A percentile compares a stretch with the other conserved stretches of the same genome.
These are phyloP conservation scores for Lippia alba DNA, from an alignment of 305 asterid genomes.

Conservation along the genomic window DNA sequence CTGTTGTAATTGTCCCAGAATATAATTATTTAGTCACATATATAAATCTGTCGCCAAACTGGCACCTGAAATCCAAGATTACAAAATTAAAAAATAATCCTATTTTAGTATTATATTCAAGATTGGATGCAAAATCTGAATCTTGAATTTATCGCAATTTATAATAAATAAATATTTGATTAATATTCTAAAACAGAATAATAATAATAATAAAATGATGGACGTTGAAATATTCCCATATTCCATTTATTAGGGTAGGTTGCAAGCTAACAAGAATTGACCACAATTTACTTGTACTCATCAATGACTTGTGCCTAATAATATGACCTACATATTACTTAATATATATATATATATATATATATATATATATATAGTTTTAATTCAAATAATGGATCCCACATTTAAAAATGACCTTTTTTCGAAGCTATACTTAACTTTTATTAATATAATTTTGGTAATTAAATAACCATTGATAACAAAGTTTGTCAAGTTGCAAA, in stretches of 20 bases:
- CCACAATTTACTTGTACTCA: conserved; percentile 66
- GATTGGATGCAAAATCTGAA: neutral
- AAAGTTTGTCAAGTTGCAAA: conserved; percentile 47
- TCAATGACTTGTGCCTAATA: conserved; percentile 66
- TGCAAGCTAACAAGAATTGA: conserved; percentile 63
- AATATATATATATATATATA: conserved; percentile 44
- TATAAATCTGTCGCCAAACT: conserved; percentile 17
- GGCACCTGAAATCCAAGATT: conserved; percentile 30
- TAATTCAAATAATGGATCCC: conserved; percentile 75
- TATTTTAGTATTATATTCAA: no score
- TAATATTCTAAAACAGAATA: neutral
- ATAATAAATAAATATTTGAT: no score
- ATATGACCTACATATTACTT: conserved; percentile 48
- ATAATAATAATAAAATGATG: neutral
- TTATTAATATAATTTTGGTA: neutral
- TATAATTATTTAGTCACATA: neutral
- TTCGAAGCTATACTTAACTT: conserved; percentile 26
- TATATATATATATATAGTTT: conserved; percentile 50
- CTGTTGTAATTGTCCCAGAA: neutral
- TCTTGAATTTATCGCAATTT: neutral
- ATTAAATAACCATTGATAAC: conserved; percentile 32
- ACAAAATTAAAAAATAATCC: neutral
- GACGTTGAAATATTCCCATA: conserved; percentile 34
- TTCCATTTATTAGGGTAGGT: conserved; percentile 70
- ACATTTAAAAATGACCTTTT: conserved; percentile 39